Conservation (phyloP, 2,329 filamentous ascomycete species). For the Neocatenulostroma microsporum region DNA sequence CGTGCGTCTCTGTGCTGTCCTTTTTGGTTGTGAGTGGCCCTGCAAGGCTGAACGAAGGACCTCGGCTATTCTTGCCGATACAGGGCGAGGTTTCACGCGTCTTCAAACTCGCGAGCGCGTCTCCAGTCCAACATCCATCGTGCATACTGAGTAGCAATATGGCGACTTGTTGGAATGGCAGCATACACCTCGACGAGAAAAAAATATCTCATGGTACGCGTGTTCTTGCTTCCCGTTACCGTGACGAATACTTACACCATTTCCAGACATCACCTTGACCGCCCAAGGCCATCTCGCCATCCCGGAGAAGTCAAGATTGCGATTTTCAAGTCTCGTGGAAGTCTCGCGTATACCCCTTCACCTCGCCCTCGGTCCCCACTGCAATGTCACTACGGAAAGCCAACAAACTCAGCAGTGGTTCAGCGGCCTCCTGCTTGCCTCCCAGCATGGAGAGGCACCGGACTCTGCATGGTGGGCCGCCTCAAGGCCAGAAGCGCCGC, state of each 20-base stretch:
- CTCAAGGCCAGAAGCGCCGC: constrained; percentile 30
- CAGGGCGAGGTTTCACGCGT: too few relatives aligned
- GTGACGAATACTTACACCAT: background rate
- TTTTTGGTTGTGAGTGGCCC: too few relatives aligned
- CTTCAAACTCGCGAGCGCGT: too few relatives aligned
- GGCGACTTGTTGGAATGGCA: background rate
- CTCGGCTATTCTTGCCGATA: too few relatives aligned
- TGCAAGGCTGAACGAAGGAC: too few relatives aligned
- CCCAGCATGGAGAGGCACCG: constrained; percentile 2
- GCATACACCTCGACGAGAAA: background rate
- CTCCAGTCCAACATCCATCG: too few relatives aligned
- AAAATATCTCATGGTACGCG: background rate
- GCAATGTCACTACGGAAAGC: constrained; percentile 32
- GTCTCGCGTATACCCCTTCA: constrained; percentile 34
- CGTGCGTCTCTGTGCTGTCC: too few relatives aligned
- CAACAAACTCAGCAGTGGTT: constrained; percentile 35
- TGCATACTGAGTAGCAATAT: too few relatives aligned
- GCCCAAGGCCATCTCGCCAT: background rate
- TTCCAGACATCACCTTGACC: background rate
- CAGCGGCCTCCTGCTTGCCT: constrained; percentile 26
- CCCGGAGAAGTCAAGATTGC: constrained; percentile 10
- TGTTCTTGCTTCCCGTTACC: background rate
- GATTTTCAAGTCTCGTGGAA: constrained; percentile 36
- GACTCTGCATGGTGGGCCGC: constrained; percentile 32
- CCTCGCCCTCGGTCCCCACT: constrained; percentile 30